Percentiles rank a stretch among this genome's conserved stretches.
Evolutionary conservation across 2,329 filamentous ascomycete genomes (phyloP).

Genomic region (Lasiodiplodia hormozganensis): DNA sequence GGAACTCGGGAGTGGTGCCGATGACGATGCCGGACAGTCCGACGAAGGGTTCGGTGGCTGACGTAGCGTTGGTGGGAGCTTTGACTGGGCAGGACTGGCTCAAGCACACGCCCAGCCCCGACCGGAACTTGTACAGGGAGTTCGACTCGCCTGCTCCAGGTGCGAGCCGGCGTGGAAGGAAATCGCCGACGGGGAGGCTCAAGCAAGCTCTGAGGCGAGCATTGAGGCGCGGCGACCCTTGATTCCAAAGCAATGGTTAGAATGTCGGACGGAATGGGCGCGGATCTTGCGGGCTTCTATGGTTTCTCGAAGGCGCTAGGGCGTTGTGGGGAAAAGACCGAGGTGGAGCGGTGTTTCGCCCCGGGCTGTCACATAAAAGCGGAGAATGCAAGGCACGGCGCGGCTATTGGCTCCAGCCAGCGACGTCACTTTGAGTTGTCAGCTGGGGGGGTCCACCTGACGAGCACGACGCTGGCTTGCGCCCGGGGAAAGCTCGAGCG

Average conservation of each 20-base stretch:
- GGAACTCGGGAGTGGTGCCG: neutral
- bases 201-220: constrained; percentile 5
- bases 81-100: constrained; percentile 35
- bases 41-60: constrained; percentile 18
- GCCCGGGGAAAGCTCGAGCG: constrained; percentile 26
- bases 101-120: constrained; percentile 40
- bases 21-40: neutral
- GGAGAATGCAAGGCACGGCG: constrained; percentile 40
- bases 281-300: neutral
- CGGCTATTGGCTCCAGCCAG: constrained; percentile 35
- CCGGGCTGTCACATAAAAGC: constrained; percentile 12
- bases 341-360: constrained; percentile 18
- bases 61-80: constrained; percentile 5
- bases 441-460: constrained; percentile 21
- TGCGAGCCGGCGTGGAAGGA: constrained; percentile 3
- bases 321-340: constrained; percentile 16
- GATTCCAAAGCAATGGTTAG: neutral
- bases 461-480: constrained; percentile 16
- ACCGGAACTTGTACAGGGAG: constrained; percentile 29
- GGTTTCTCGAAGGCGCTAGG: constrained; percentile 24
- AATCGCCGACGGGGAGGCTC: constrained; percentile 14
- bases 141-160: constrained; percentile 14
- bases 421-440: constrained; percentile 26
- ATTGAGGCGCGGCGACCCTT: constrained; percentile 13
- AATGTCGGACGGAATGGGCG: neutral